These are phyloP conservation scores for Aspergillus sclerotiicarbonarius DNA, from an alignment of 495 filamentous ascomycete species.

Conservation along the genomic window DNA sequence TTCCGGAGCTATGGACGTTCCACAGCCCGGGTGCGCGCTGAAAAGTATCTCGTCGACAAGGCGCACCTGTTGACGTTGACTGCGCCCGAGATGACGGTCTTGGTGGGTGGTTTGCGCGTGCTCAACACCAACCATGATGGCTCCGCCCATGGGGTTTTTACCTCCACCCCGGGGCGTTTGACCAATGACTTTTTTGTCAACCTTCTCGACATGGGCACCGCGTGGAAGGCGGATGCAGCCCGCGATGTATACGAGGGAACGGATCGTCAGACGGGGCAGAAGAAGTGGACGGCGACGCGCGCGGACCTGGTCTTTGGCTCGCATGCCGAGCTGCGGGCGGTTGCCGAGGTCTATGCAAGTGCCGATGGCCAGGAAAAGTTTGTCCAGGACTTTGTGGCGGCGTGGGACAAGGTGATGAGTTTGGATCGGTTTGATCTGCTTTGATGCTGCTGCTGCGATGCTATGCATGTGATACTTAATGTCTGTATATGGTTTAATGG, in stretches of 20 bases:
- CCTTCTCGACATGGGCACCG: slow-evolving; percentile 62
- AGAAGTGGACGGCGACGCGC: slow-evolving; percentile 68
- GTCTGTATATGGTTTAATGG: too few relatives aligned
- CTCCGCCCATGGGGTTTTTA: slow-evolving; percentile 61
- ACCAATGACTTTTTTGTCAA: slow-evolving; percentile 78
- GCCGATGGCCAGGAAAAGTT: slow-evolving; percentile 57
- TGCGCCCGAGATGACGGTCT: slow-evolving; percentile 63
- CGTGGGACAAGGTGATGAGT: slow-evolving; percentile 71
- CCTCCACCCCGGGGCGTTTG: slow-evolving; percentile 58
- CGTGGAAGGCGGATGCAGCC: slow-evolving; percentile 54
- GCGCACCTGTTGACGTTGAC: slow-evolving; percentile 65
- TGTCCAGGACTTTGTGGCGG: slow-evolving; percentile 65
- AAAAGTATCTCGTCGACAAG: slow-evolving; percentile 66
- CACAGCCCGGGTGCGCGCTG: slow-evolving; percentile 54
- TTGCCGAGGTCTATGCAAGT: slow-evolving; percentile 64
- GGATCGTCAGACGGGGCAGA: slow-evolving; percentile 63
- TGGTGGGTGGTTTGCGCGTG: slow-evolving; percentile 64
- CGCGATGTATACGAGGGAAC: slow-evolving; percentile 58
- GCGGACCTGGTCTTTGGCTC: slow-evolving; percentile 68
- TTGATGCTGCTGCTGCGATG: too few relatives aligned
- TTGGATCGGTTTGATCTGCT: slow-evolving; percentile 63
- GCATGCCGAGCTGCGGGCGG: slow-evolving; percentile 66
- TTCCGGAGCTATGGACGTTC: slow-evolving; percentile 73
- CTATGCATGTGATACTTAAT: too few relatives aligned
- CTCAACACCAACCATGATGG: slow-evolving; percentile 67